These are phyloP conservation scores for Phytophthora pini DNA, from an alignment of 352 stramenopile species.

Conservation along the genomic window DNA sequence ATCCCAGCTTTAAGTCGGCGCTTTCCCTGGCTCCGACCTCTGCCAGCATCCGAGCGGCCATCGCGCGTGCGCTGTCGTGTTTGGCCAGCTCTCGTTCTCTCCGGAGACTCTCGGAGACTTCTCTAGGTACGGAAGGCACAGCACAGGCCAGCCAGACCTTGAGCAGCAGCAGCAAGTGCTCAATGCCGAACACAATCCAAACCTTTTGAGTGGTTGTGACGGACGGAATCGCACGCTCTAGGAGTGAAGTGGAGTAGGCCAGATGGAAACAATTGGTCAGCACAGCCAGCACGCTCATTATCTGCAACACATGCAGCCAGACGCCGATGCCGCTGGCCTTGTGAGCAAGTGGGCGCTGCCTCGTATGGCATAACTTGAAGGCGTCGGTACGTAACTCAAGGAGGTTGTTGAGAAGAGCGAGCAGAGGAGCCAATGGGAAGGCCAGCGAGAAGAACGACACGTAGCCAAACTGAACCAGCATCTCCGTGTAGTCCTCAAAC, in stretches of 20 bases:
- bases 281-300: conserved; percentile 95
- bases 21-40: conserved; percentile 4
- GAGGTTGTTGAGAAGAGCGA: conserved; percentile 94
- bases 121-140: conserved; percentile 59
- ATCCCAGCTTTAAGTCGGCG: conserved; percentile 13
- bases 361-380: conserved; percentile 95
- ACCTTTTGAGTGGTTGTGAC: conserved; percentile 59
- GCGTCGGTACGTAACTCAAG: conserved; percentile 93
- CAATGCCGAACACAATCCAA: conserved; percentile 82
- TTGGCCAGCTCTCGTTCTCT: conserved; percentile 72
- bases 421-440: conserved; percentile 94
- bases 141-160: conserved; percentile 73
- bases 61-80: conserved; percentile 68
- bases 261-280: conserved; percentile 97
- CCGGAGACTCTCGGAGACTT: conserved; percentile 57
- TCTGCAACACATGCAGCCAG: conserved; percentile 92
- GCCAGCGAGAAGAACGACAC: conserved; percentile 96
- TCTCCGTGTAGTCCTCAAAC: conserved; percentile 95
- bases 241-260: conserved; percentile 79
- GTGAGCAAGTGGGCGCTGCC: conserved; percentile 89
- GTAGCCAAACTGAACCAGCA: conserved; percentile 96
- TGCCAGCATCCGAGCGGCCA: conserved; percentile 44
- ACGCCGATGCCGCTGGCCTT: conserved; percentile 94
- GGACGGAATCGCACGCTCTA: conserved; percentile 54
- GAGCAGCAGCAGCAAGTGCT: conserved; percentile 70